Conservation (phyloP, 305 asterid genomes). For the Ajuga reptans region DNA sequence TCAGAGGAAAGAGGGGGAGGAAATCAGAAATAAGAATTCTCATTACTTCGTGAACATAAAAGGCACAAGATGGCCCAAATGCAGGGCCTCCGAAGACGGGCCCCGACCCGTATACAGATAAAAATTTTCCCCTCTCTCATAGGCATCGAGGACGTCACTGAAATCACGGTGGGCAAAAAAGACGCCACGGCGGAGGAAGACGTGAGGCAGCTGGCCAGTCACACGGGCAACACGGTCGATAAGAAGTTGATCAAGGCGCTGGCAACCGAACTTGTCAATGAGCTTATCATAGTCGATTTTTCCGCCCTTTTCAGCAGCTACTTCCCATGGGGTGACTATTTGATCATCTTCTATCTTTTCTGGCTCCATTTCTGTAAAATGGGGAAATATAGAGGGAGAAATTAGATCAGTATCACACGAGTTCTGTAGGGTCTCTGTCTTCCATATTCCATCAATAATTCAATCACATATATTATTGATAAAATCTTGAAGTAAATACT, state of each 20-base stretch:
- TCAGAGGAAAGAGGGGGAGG: not conserved
- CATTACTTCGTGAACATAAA: slow-evolving; percentile 89
- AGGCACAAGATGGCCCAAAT: slow-evolving; percentile 91
- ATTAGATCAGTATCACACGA: not conserved
- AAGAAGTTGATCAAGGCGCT: slow-evolving; percentile 63
- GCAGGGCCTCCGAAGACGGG: slow-evolving; percentile 93
- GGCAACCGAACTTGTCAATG: slow-evolving; percentile 82
- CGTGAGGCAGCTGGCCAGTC: slow-evolving; percentile 71
- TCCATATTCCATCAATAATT: too few relatives aligned
- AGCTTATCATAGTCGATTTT: slow-evolving; percentile 90
- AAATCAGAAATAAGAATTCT: not conserved
- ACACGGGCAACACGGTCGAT: slow-evolving; percentile 64
- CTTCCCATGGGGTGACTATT: slow-evolving; percentile 87
- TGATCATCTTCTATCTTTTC: slow-evolving; percentile 42
- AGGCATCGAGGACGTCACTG: slow-evolving; percentile 56
- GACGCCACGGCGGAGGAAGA: slow-evolving; percentile 94
- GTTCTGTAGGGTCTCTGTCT: slow-evolving; percentile 17
- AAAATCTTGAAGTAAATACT: too few relatives aligned
- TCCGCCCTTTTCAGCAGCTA: slow-evolving; percentile 63
- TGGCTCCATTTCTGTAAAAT: slow-evolving; percentile 33
- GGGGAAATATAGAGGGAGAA: not conserved
- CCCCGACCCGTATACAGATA: slow-evolving; percentile 93
- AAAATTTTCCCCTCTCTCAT: slow-evolving; percentile 77
- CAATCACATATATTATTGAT: too few relatives aligned
- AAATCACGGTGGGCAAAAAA: slow-evolving; percentile 93